A percentile compares a stretch with the other conserved stretches of the same genome.
Conservation (phyloP, 495 filamentous ascomycete species). For the Aspergillus olivimuriae region DNA sequence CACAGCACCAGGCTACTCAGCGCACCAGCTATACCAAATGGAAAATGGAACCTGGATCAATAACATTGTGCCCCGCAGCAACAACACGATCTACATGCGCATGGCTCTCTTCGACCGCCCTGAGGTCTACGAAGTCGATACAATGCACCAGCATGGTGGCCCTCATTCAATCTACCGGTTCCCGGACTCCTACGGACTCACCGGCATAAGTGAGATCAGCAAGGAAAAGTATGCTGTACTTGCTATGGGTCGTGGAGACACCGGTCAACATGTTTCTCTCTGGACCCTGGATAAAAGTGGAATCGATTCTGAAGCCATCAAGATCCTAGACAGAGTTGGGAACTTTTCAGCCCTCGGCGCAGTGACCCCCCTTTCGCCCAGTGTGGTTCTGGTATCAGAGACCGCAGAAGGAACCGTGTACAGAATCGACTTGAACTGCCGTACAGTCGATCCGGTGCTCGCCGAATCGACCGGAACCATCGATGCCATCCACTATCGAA, state of each 20-base stretch:
- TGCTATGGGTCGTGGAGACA: not conserved
- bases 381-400: not conserved
- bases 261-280: not conserved
- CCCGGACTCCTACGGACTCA: not conserved
- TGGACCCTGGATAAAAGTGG: not conserved
- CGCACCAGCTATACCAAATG: not conserved
- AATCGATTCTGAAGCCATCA: not conserved
- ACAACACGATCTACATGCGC: not conserved
- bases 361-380: not conserved
- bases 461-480: not conserved
- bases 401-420: not conserved
- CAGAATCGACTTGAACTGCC: not conserved
- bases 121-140: not conserved
- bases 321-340: not conserved
- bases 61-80: not conserved
- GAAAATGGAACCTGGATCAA: constrained; percentile 1
- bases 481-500: constrained; percentile 1
- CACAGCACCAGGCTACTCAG: not conserved
- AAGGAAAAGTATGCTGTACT: not conserved
- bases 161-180: not conserved
- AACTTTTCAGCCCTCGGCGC: not conserved
- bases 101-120: not conserved
- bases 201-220: not conserved
- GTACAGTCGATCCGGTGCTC: not conserved
- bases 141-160: constrained; percentile 3